phyloP scores from a whole-genome alignment of 2,329 filamentous ascomycete genomes.

The Rhinocladiella similis region DNA sequence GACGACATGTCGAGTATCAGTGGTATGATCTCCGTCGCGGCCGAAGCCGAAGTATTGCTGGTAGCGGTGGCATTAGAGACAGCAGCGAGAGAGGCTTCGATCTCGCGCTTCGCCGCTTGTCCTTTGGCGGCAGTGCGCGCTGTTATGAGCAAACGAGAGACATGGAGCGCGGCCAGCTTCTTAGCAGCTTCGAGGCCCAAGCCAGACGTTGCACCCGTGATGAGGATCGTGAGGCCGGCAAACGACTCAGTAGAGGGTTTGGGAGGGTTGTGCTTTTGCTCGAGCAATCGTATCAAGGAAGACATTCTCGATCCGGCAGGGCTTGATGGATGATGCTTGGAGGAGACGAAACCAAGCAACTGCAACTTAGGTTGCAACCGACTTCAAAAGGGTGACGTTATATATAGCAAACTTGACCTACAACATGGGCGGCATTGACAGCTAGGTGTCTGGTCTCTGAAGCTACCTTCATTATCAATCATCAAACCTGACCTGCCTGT shows the following conservation, averaged over 20 bases:
- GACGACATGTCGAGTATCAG: constrained; percentile 49
- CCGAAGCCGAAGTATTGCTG: constrained; percentile 10
- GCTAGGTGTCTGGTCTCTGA: too few relatives aligned
- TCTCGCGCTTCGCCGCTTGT: constrained; percentile 40
- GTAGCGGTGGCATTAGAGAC: constrained; percentile 27
- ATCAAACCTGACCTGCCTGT: too few relatives aligned
- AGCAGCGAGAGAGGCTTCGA: constrained; percentile 31
- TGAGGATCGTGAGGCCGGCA: constrained; percentile 47
- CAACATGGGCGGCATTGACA: too few relatives aligned
- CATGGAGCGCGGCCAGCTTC: constrained; percentile 47
- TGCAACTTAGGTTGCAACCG: not conserved
- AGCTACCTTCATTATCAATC: too few relatives aligned
- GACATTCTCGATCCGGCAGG: not conserved
- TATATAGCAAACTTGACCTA: too few relatives aligned
- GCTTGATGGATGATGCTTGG: not conserved
- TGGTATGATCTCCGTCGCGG: constrained; percentile 41
- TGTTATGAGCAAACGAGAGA: constrained; percentile 47
- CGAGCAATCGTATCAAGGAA: constrained; percentile 31
- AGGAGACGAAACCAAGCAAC: too few relatives aligned
- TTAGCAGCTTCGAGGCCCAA: constrained; percentile 52
- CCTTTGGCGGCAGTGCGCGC: constrained; percentile 47
- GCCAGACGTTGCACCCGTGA: constrained; percentile 54
- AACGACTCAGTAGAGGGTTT: constrained; percentile 41
- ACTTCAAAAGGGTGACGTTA: too few relatives aligned
- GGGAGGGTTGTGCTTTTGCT: constrained; percentile 32